Evolutionary conservation across 2,329 filamentous ascomycete genomes (phyloP).

Genomic region (Arthrobotrys sphaeroides): DNA sequence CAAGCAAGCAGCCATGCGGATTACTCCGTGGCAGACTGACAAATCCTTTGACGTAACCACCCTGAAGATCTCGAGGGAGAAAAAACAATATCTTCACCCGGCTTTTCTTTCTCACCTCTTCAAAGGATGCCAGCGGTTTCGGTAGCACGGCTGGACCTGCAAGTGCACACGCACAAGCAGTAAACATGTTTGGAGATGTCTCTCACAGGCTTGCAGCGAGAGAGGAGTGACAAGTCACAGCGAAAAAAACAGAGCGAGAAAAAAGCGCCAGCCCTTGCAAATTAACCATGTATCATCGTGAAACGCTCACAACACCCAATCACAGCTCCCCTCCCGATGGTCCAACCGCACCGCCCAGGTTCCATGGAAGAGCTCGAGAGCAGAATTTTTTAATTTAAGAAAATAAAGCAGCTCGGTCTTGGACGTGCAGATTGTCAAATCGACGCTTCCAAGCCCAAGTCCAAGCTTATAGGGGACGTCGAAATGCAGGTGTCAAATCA

Average conservation of each 20-base stretch:
- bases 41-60: slow-evolving; percentile 30
- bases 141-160: slow-evolving; percentile 4
- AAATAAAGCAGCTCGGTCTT: too few species aligned
- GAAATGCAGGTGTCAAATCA: slow-evolving; percentile 7
- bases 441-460: too few species aligned
- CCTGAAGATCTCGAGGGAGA: too few species aligned
- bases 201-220: background rate
- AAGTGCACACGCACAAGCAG: slow-evolving; percentile 1
- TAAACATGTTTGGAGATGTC: slow-evolving; percentile 24
- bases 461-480: too few species aligned
- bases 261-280: slow-evolving; percentile 29
- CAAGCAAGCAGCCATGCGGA: background rate
- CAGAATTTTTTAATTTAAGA: slow-evolving; percentile 30
- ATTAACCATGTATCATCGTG: slow-evolving; percentile 49
- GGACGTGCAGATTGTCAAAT: slow-evolving; percentile 3
- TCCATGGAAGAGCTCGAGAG: slow-evolving; percentile 22
- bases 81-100: background rate
- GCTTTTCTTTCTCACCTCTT: background rate
- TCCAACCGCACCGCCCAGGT: slow-evolving; percentile 13
- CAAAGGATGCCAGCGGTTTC: slow-evolving; percentile 10
- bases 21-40: slow-evolving; percentile 20
- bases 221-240: slow-evolving; percentile 6
- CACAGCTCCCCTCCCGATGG: slow-evolving; percentile 14
- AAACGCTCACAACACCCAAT: slow-evolving; percentile 51
- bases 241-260: background rate